Conservation (phyloP, 1,284 basidiomycete species). For the Irpex sp. region DNA sequence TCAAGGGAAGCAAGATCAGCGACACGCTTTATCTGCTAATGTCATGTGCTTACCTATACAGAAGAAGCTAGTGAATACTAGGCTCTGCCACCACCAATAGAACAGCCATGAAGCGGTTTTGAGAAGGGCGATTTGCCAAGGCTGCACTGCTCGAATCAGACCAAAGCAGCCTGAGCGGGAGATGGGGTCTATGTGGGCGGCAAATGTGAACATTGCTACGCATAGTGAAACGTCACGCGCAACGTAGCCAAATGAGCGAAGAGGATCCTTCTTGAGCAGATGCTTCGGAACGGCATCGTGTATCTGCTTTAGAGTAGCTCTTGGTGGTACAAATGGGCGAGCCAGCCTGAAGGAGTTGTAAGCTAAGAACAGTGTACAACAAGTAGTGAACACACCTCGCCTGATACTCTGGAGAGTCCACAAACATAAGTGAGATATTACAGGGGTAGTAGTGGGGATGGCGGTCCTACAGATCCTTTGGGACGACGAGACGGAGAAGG, state of each 20-base stretch:
- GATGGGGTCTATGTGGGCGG: conserved; percentile 33
- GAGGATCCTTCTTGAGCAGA: conserved; percentile 47
- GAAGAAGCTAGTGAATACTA: conserved; percentile 46
- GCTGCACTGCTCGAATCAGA: conserved; percentile 16
- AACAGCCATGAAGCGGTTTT: conserved; percentile 33
- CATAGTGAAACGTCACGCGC: conserved; percentile 39
- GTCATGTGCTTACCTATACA: conserved; percentile 38
- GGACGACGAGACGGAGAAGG: conserved; percentile 10
- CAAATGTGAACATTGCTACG: conserved; percentile 35
- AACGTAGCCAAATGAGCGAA: conserved; percentile 33
- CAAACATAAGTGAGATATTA: conserved; percentile 22
- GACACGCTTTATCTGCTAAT: background rate
- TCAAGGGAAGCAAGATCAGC: background rate
- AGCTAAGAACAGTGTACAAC: conserved; percentile 1
- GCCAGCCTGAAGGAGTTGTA: conserved; percentile 19
- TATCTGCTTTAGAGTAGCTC: conserved; percentile 41
- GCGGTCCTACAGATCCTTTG: background rate
- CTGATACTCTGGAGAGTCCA: conserved; percentile 29
- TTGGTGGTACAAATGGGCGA: conserved; percentile 39
- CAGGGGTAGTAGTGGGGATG: background rate
- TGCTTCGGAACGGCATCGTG: conserved; percentile 44
- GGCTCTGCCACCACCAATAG: conserved; percentile 49
- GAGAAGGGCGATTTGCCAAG: conserved; percentile 21
- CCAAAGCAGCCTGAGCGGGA: conserved; percentile 20
- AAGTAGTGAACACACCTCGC: conserved; percentile 19